Evolutionary conservation across 805 yeast genomes (phyloP).

Genomic region (Saturnispora diversa): DNA sequence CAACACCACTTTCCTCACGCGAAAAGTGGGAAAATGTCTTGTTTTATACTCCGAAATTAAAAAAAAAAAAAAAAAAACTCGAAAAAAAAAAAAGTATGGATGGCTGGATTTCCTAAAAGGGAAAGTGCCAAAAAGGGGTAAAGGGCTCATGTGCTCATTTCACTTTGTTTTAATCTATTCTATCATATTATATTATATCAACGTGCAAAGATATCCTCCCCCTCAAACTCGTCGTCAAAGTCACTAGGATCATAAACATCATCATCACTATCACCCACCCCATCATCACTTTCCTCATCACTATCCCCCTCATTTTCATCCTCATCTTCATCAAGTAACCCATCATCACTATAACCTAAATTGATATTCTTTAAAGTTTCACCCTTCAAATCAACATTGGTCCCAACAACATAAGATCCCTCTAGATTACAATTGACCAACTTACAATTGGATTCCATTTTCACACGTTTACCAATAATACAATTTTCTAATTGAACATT

Average conservation of each 20-base stretch:
- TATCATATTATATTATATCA: no score
- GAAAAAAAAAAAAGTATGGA: no score
- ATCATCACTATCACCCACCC: slow-evolving; percentile 15
- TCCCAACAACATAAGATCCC: slow-evolving; percentile 60
- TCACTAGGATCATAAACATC: slow-evolving; percentile 50
- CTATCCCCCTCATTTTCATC: slow-evolving; percentile 26
- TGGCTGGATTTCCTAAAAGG: no score
- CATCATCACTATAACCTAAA: slow-evolving; percentile 23
- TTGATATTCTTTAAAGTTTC: slow-evolving; percentile 33
- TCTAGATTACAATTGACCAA: slow-evolving; percentile 82
- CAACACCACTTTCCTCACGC: background rate
- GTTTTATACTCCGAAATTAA: no score
- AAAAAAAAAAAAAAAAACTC: background rate
- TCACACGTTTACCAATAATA: slow-evolving; percentile 64
- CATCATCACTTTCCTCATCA: slow-evolving; percentile 34
- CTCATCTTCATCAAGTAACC: slow-evolving; percentile 21
- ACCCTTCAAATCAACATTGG: slow-evolving; percentile 39
- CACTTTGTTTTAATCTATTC: background rate
- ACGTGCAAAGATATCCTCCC: slow-evolving; percentile 34
- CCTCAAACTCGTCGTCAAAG: slow-evolving; percentile 45
- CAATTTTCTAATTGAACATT: slow-evolving; percentile 78
- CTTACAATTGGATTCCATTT: slow-evolving; percentile 54
- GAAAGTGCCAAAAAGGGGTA: background rate
- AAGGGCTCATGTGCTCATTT: background rate
- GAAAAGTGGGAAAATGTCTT: background rate